A percentile compares a stretch with the other conserved stretches of the same genome.
These are phyloP conservation scores for Oryza punctata DNA, from an alignment of 176 grass and related monocot genomes.

Conservation along the genomic window DNA sequence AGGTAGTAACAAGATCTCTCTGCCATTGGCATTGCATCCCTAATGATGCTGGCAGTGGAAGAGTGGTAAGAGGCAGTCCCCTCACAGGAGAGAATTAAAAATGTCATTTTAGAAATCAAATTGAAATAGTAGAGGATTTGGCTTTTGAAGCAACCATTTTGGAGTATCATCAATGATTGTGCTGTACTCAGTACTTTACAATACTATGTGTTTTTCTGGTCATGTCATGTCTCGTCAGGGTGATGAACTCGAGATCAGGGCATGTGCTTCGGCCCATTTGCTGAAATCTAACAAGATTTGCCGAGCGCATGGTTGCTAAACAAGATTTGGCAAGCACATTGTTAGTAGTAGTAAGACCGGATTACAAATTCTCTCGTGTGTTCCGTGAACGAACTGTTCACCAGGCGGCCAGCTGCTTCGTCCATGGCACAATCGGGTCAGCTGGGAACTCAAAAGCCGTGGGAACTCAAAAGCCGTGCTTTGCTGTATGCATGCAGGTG, in stretches of 20 bases:
- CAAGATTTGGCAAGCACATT: not conserved
- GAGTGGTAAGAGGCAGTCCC: too few species aligned
- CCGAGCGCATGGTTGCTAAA: not conserved
- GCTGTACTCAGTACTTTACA: too few species aligned
- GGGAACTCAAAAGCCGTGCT: slow-evolving; percentile 11
- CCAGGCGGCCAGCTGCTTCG: too few species aligned
- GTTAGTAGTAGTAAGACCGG: not conserved
- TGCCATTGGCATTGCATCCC: too few species aligned
- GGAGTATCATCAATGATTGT: too few species aligned
- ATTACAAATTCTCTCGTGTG: not conserved
- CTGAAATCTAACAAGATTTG: slow-evolving; percentile 14
- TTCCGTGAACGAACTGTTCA: not conserved
- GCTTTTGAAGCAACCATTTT: too few species aligned
- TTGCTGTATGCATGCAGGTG: too few species aligned
- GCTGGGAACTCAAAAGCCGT: not conserved
- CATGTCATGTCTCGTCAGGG: slow-evolving; percentile 14
- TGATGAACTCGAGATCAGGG: slow-evolving; percentile 14
- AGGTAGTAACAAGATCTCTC: too few species aligned
- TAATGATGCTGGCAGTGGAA: too few species aligned
- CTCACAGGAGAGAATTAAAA: too few species aligned
- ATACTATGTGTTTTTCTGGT: too few species aligned
- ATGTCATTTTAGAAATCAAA: not conserved
- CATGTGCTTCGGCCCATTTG: slow-evolving; percentile 23
- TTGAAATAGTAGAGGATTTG: too few species aligned
- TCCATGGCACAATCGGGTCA: not conserved